phyloP scores from a whole-genome alignment of 106 monocot species.

The Amphibolis antarctica region DNA sequence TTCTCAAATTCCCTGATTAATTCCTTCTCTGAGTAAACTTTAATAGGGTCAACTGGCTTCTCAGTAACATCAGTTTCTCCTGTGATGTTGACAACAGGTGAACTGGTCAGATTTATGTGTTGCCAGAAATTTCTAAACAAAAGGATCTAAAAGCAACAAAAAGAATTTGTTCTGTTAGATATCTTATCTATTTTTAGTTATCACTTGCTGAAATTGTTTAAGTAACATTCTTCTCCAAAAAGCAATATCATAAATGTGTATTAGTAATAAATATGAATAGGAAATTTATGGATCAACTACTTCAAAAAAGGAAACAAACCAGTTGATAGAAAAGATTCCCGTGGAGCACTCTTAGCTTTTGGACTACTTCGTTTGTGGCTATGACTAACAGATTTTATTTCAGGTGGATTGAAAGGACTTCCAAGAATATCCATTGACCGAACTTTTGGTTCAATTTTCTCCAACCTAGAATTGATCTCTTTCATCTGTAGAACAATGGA shows the following conservation, averaged over 20 bases:
- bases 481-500: slow-evolving; percentile 39
- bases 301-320: slow-evolving; percentile 29
- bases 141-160: neutral
- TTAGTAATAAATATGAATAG: too few species aligned
- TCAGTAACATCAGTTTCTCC: slow-evolving; percentile 75
- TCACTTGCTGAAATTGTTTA: too few species aligned
- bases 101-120: neutral
- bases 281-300: too few species aligned
- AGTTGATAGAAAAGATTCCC: slow-evolving; percentile 54
- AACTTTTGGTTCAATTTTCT: slow-evolving; percentile 68
- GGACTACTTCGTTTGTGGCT: slow-evolving; percentile 77
- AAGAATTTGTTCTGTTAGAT: neutral
- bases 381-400: slow-evolving; percentile 39
- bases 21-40: slow-evolving; percentile 93
- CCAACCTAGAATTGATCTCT: slow-evolving; percentile 78
- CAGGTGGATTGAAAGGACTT: slow-evolving; percentile 30
- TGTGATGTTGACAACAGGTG: slow-evolving; percentile 1
- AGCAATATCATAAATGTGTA: too few species aligned
- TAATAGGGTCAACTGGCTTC: slow-evolving; percentile 86
- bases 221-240: too few species aligned
- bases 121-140: neutral
- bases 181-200: too few species aligned
- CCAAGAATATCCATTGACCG: slow-evolving; percentile 32
- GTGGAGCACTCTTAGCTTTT: slow-evolving; percentile 48
- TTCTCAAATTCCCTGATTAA: slow-evolving; percentile 85